Evolutionary conservation across 805 yeast species (phyloP).

Genomic region (Wickerhamomyces tratensis): DNA sequence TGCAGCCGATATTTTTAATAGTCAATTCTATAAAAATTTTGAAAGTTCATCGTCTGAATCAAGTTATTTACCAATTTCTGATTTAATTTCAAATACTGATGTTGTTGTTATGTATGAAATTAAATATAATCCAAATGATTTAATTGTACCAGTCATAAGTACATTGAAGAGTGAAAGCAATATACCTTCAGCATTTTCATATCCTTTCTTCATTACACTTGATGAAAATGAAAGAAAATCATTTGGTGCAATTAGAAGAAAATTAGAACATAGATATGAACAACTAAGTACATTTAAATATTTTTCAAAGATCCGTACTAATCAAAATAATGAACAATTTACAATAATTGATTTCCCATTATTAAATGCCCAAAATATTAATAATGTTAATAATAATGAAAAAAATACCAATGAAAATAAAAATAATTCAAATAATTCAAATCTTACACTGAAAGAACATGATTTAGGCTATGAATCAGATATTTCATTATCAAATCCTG

Average conservation of each 20-base stretch:
- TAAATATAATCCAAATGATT: conserved; percentile 29
- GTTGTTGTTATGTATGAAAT: conserved; percentile 56
- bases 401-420: conserved; percentile 6
- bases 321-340: conserved; percentile 3
- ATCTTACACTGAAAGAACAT: conserved; percentile 18
- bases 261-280: conserved; percentile 40
- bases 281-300: conserved; percentile 36
- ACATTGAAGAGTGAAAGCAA: conserved; percentile 28
- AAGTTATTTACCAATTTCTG: conserved; percentile 53
- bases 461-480: conserved; percentile 34
- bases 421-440: too few relatives aligned
- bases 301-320: conserved; percentile 18
- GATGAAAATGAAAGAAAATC: conserved; percentile 41
- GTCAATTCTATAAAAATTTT: conserved; percentile 60
- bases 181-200: conserved; percentile 48
- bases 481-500: conserved; percentile 43
- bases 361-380: conserved; percentile 13
- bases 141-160: conserved; percentile 54
- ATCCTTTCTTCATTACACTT: conserved; percentile 66
- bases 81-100: conserved; percentile 54
- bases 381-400: conserved; percentile 10
- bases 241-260: conserved; percentile 46
- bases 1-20: conserved; percentile 55
- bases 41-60: conserved; percentile 46
- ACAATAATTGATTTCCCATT: conserved; percentile 27